Evolutionary conservation across 805 yeast species (phyloP), one percentile per base, ranked within the genome.

Genomic region (Kuraishia borneana): DNA sequence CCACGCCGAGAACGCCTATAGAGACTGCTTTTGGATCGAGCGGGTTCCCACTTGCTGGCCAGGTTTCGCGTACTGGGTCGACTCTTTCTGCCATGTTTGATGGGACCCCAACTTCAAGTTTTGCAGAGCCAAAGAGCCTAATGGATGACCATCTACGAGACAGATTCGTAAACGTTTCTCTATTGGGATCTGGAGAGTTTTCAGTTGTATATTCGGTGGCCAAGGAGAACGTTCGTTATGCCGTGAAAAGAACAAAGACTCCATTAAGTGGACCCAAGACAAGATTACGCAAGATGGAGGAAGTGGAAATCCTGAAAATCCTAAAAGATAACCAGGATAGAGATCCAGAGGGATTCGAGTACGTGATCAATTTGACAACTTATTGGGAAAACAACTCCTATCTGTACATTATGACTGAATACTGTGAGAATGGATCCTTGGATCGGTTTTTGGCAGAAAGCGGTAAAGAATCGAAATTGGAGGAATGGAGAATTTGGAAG

Each of bases 401-500:
- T 43, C 72, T 80, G 42, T 92, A 89, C 53, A 84, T 92, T 26
- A 83, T 87, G 92, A 85, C 95, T 3, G 96, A 89, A 45, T 88
- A 63, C 55, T 92, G 96, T 58, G 97, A 88, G 48, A 58, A 88
- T 51, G 97, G 97, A 2, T 83, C 92, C 17, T 59, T 92, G 38
- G 92, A 78, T 48, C 73, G 73, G 39, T 92, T 89, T 48, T 56
- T 92, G 35, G 68, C 76, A 21, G 94, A 83, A 43, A 79, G 76
- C 51, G 85, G 84, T 17, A 75, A 79, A 32, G 68, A 77, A 27
- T 72, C 83, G 21, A 77, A 78, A 45, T 65, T 92, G 34, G 98
- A 92, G 51, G 98, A 92, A 54, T 92, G 96, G 81, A 70, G 98
- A 45, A 88, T 89, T 27, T 92, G 98, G 98, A 92, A 92, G 59